Conservation (phyloP, 306 rosid genomes). For the Ormosia emarginata region DNA sequence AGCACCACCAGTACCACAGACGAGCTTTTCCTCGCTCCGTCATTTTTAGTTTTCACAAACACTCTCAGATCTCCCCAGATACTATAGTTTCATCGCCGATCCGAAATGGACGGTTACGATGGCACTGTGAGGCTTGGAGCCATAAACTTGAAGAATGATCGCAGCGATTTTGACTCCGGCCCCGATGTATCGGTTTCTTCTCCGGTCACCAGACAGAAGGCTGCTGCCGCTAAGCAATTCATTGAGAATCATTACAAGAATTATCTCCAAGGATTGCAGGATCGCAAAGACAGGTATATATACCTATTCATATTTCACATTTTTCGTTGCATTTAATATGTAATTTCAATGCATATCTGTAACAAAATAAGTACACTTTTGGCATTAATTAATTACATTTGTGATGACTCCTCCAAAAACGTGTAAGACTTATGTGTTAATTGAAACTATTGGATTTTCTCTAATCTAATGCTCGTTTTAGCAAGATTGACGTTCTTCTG, state of each 20-base stretch:
- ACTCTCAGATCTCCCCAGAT: conserved; percentile 20
- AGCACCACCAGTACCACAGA: not conserved
- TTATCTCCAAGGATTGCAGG: conserved; percentile 88
- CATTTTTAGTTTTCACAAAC: not conserved
- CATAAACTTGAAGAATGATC: conserved; percentile 69
- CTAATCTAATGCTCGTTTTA: not conserved
- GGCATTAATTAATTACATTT: too few species aligned
- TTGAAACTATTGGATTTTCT: not conserved
- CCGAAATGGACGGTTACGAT: conserved; percentile 75
- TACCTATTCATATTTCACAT: not conserved
- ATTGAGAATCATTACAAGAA: conserved; percentile 98
- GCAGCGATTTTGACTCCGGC: conserved; percentile 55
- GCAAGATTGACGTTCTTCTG: not conserved
- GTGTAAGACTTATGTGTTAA: not conserved
- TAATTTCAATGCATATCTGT: not conserved
- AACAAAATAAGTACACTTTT: too few species aligned
- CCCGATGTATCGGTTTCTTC: conserved; percentile 88
- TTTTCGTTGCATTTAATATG: not conserved
- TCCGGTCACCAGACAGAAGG: conserved; percentile 92
- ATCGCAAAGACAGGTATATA: conserved; percentile 84
- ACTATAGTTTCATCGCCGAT: not conserved
- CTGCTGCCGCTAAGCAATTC: conserved; percentile 92
- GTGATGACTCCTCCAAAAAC: not conserved
- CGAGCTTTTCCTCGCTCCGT: not conserved
- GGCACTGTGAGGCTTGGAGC: conserved; percentile 84